Evolutionary conservation across 257 asterid genomes (phyloP).

Genomic region (Voacanga thouarsii): DNA sequence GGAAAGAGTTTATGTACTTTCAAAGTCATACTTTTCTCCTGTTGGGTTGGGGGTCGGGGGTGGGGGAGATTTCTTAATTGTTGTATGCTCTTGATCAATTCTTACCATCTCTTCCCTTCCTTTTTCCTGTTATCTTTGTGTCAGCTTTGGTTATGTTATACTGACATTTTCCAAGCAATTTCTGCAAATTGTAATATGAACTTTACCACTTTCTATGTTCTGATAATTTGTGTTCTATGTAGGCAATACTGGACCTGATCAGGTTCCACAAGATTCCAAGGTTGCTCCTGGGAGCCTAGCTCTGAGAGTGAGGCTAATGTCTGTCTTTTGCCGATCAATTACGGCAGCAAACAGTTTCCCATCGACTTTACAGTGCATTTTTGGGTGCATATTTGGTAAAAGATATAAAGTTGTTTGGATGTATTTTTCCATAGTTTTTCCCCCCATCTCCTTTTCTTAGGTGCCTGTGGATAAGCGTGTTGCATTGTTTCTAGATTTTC

Average conservation of each 20-base stretch:
- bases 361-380: conserved; percentile 88
- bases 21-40: neutral
- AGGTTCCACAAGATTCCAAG: conserved; percentile 60
- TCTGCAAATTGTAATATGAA: neutral
- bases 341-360: conserved; percentile 93
- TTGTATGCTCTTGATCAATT: neutral
- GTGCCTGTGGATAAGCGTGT: neutral
- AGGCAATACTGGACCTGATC: conserved; percentile 68
- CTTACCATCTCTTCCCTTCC: neutral
- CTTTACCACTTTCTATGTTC: neutral
- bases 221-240: conserved; percentile 23
- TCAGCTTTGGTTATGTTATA: neutral
- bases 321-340: conserved; percentile 86
- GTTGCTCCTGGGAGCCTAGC: conserved; percentile 64
- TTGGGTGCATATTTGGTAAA: conserved; percentile 85
- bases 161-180: neutral
- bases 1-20: neutral
- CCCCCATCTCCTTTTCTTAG: neutral
- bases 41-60: neutral
- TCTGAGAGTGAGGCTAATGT: conserved; percentile 73
- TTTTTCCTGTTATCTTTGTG: neutral
- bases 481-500: neutral
- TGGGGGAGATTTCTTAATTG: neutral
- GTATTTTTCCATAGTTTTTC: neutral
- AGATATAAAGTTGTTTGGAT: neutral